Evolutionary conservation across 352 stramenopile genomes (phyloP).

Genomic region (Phytopythium vexans): DNA sequence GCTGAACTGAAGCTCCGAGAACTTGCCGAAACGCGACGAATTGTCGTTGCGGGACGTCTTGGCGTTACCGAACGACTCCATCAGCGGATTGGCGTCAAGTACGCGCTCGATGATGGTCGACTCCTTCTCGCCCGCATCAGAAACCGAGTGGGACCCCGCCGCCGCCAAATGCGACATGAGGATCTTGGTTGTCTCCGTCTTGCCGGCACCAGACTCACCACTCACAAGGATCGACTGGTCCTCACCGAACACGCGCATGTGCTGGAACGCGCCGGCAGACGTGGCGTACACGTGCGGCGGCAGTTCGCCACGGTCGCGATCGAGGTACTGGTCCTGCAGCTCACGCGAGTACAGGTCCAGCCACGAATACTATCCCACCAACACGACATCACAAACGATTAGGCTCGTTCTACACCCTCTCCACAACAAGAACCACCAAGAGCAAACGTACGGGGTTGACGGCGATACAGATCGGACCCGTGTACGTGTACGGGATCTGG

Average conservation of each 20-base stretch:
- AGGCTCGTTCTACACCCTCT: conserved; percentile 2
- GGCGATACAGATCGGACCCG: conserved; percentile 96
- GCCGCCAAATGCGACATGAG: conserved; percentile 93
- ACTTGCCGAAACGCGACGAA: conserved; percentile 94
- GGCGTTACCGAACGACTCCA: conserved; percentile 96
- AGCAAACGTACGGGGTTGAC: conserved; percentile 91
- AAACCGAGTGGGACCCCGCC: conserved; percentile 36
- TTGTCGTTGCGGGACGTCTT: conserved; percentile 97
- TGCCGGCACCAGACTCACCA: conserved; percentile 91
- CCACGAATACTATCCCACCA: conserved; percentile 81
- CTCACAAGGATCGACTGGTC: conserved; percentile 82
- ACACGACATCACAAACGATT: conserved; percentile 1
- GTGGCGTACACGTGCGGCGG: conserved; percentile 83
- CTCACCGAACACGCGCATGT: conserved; percentile 81
- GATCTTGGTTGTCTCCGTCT: conserved; percentile 96
- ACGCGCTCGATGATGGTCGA: conserved; percentile 81
- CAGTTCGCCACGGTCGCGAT: conserved; percentile 62
- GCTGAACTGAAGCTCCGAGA: conserved; percentile 95
- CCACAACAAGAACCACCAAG: background rate
- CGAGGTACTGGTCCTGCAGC: conserved; percentile 76
- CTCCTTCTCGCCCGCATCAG: conserved; percentile 30
- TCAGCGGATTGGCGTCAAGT: conserved; percentile 79
- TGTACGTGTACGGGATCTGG: conserved; percentile 95
- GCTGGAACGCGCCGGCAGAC: conserved; percentile 69
- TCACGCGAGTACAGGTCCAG: conserved; percentile 87